Percentiles rank a stretch among this genome's conserved stretches.
Evolutionary conservation across 2,329 filamentous ascomycete genomes (phyloP).

Genomic region (Calonectria henricotiae): DNA sequence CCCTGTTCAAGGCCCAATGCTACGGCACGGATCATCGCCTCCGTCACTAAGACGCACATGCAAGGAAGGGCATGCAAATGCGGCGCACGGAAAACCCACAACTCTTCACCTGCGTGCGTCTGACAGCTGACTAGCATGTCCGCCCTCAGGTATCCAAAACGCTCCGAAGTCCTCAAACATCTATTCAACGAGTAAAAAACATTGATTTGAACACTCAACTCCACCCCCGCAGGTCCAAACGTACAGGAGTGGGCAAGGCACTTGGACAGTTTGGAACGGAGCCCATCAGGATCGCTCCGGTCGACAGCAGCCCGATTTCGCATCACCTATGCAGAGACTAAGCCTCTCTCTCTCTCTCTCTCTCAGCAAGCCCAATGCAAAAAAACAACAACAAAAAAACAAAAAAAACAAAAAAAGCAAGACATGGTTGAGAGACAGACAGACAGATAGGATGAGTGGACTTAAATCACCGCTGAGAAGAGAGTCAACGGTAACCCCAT

Average conservation of each 20-base stretch:
- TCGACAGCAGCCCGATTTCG: background rate
- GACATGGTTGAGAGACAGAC: background rate
- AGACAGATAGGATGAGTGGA: background rate
- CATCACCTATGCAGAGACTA: background rate
- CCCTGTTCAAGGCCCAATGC: background rate
- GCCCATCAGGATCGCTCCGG: background rate
- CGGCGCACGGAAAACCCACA: background rate
- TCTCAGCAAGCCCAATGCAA: background rate
- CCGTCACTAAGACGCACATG: background rate
- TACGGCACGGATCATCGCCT: constrained; percentile 4
- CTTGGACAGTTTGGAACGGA: background rate
- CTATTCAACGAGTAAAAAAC: background rate
- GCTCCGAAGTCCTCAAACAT: background rate
- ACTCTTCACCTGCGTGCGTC: background rate
- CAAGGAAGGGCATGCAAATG: background rate
- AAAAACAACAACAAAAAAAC: background rate
- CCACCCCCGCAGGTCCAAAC: background rate
- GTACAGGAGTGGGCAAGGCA: background rate
- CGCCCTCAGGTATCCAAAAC: background rate
- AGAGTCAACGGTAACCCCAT: background rate
- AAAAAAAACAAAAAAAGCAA: background rate
- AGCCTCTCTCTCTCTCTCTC: too few relatives aligned
- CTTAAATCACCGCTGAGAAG: background rate
- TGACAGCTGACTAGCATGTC: constrained; percentile 8
- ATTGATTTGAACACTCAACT: too few relatives aligned